Evolutionary conservation across 768 basidiomycete genomes (phyloP), one percentile per base, ranked within the genome.

Genomic region (Boletus coccyginus): DNA sequence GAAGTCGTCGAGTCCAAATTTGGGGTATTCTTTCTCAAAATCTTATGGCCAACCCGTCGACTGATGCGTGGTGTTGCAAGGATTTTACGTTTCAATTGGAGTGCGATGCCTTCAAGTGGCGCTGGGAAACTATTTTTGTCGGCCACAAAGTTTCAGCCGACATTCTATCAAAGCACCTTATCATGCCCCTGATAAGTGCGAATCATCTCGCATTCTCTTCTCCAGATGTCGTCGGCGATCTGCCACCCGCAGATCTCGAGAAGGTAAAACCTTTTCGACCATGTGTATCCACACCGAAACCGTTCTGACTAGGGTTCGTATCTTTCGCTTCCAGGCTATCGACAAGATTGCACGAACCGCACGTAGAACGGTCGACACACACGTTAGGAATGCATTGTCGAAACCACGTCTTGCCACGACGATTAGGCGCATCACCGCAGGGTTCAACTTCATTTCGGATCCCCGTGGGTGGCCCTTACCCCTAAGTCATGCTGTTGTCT

Each of bases 151-250:
- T 71, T 33, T 87, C 89, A 36, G 83, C 90, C 56, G 86, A 89
- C 49, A 75, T 90, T 52, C 77, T 92, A 50, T 92, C 90, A 57
- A 86, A 79, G 60, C 90, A 92, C 62, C 81, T 92, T 60, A 84
- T 92, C 59, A 74, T 86, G 57, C 90, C 90, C 8, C 77, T 92
- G 57, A 85, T 92, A 66, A 89, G 83, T 67, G 73, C 82, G 45
- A 84, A 79, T 56, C 84, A 90, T 68, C 71, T 90, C 59, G 80
- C 85, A 3, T 87, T 91, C 71, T 77, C 81, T 47, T 84, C 84
- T 38, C 63, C 81, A 51, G 81, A 88, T 57, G 70, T 79, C 43
- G 71, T 90, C 54, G 70, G 77, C 66, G 81, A 82, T 66, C 73
- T 86, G 46, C 69, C 83, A 43, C 79, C 80, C 56, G 65, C 62